A percentile compares a stretch with the other conserved stretches of the same genome.
These are phyloP conservation scores for Thelonectria olida DNA, from an alignment of 2,329 filamentous ascomycete genomes.

Conservation along the genomic window DNA sequence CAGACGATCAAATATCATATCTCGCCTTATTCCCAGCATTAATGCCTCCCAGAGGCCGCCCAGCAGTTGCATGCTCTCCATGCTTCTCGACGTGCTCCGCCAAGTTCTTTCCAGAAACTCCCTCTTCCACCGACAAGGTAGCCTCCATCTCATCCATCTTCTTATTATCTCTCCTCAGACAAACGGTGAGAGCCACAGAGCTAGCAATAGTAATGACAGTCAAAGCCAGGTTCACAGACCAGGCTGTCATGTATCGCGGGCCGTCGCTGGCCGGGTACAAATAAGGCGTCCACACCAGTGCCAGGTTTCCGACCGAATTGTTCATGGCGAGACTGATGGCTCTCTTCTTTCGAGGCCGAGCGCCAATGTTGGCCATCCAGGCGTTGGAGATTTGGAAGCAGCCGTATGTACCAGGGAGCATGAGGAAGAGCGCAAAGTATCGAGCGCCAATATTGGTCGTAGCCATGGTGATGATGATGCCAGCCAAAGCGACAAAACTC, in stretches of 20 bases:
- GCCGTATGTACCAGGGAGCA: conserved; percentile 29
- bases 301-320: conserved; percentile 30
- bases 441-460: conserved; percentile 30
- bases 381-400: conserved; percentile 26
- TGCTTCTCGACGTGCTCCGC: conserved; percentile 27
- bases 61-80: conserved; percentile 15
- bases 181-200: conserved; percentile 29
- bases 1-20: too few relatives aligned
- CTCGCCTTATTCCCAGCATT: conserved; percentile 17
- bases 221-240: conserved; percentile 27
- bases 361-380: conserved; percentile 25
- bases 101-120: conserved; percentile 18
- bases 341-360: conserved; percentile 21
- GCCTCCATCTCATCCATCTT: conserved; percentile 22
- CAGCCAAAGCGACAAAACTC: conserved; percentile 12
- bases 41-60: conserved; percentile 6
- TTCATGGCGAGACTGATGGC: conserved; percentile 28
- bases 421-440: conserved; percentile 36
- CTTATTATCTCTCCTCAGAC: conserved; percentile 27
- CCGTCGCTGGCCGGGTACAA: conserved; percentile 22
- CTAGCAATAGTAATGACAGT: conserved; percentile 35
- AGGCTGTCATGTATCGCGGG: conserved; percentile 22
- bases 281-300: conserved; percentile 32
- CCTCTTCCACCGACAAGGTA: conserved; percentile 20
- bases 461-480: conserved; percentile 27